phyloP scores from a whole-genome alignment of 352 stramenopile species.

The Saprolegnia diclina region DNA sequence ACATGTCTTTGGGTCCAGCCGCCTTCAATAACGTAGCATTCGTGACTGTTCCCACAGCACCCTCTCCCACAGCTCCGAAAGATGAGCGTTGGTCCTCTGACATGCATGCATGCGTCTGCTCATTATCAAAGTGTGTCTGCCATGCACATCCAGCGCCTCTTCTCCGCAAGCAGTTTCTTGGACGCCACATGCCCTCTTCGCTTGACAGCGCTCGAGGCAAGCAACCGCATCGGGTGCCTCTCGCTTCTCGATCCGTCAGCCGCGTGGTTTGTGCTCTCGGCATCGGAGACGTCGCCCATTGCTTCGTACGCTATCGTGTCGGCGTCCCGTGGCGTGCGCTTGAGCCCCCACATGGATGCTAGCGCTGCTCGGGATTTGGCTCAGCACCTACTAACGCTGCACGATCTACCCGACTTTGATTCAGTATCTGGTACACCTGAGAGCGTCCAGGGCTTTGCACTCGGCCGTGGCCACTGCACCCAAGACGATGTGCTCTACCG shows the following conservation, averaged over 20 bases:
- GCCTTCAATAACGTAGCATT: no score
- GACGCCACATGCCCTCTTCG: background rate
- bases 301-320: background rate
- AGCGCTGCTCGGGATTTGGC: background rate
- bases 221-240: slow-evolving; percentile 17
- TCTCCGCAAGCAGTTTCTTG: background rate
- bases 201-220: slow-evolving; percentile 2
- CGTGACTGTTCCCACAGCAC: no score
- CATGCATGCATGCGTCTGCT: no score
- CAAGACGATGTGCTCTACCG: background rate
- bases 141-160: background rate
- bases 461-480: background rate
- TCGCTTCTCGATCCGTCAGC: background rate
- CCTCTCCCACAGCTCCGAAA: no score
- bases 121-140: no score
- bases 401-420: background rate
- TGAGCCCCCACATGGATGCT: slow-evolving; percentile 6
- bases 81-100: no score
- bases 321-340: background rate
- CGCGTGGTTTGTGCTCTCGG: background rate
- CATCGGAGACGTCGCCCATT: background rate
- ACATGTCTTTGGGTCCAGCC: no score
- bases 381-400: background rate
- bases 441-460: background rate
- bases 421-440: background rate